A percentile compares a stretch with the other conserved stretches of the same genome.
Conservation (phyloP, 2,329 filamentous ascomycete genomes). For the Calonectria hawksworthii region DNA sequence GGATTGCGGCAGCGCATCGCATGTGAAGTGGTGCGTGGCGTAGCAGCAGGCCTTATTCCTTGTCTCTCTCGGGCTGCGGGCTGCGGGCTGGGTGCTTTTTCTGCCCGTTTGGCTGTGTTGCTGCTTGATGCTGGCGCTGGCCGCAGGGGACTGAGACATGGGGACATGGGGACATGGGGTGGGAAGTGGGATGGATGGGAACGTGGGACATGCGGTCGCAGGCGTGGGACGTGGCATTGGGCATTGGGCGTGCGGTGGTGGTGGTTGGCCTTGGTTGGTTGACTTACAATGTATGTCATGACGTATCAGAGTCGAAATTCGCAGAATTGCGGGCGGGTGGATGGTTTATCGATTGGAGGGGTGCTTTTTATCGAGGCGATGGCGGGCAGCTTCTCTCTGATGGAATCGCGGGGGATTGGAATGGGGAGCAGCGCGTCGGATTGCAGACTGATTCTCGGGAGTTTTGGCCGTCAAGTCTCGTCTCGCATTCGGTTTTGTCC, state of each 20-base stretch:
- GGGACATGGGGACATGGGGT: background rate
- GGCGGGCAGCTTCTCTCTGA: background rate
- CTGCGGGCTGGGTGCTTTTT: background rate
- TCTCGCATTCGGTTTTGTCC: background rate
- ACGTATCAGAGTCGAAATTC: constrained; percentile 48
- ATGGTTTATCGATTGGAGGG: constrained; percentile 37
- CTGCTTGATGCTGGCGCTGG: constrained; percentile 10
- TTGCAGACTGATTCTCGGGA: background rate
- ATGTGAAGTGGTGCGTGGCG: constrained; percentile 23
- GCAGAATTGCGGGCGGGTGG: constrained; percentile 15
- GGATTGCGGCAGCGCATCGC: constrained; percentile 16
- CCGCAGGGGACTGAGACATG: constrained; percentile 30
- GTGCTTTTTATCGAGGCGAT: constrained; percentile 22
- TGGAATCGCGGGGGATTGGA: constrained; percentile 1
- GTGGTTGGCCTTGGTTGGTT: constrained; percentile 30
- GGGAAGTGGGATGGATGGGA: constrained; percentile 12
- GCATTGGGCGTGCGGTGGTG: constrained; percentile 28
- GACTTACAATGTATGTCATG: constrained; percentile 59
- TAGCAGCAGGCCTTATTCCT: background rate
- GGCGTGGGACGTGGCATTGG: constrained; percentile 33
- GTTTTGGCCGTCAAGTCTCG: constrained; percentile 2
- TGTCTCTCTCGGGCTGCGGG: background rate
- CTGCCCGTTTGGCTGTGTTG: background rate
- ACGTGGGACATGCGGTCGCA: constrained; percentile 43
- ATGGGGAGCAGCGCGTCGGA: background rate